A percentile compares a stretch with the other conserved stretches of the same genome.
Evolutionary conservation across 2,329 filamentous ascomycete genomes (phyloP).

Genomic region (Fusarium newnesense): DNA sequence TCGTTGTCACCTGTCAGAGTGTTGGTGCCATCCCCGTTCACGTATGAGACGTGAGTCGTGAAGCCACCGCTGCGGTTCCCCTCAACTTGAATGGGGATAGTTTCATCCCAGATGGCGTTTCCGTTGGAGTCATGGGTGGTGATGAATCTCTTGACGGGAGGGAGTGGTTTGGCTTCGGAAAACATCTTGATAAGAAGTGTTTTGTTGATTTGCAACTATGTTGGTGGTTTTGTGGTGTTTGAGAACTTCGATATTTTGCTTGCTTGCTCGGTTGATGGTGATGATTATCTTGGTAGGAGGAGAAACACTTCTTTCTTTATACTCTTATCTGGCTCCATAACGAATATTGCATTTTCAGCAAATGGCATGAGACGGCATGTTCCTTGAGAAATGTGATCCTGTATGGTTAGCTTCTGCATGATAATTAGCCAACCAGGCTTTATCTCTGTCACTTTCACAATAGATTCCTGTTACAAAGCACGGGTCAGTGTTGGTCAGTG

Average conservation of each 20-base stretch:
- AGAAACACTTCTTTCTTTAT: conserved; percentile 5
- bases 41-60: conserved; percentile 31
- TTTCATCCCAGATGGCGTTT: conserved; percentile 33
- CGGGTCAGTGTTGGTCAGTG: too few relatives aligned
- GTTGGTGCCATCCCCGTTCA: conserved; percentile 27
- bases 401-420: background rate
- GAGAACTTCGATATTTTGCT: background rate
- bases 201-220: background rate
- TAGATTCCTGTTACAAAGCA: background rate
- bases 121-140: conserved; percentile 34
- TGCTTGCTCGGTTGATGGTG: background rate
- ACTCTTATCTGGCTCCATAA: background rate
- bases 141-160: conserved; percentile 34
- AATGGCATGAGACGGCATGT: background rate
- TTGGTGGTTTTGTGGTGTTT: background rate
- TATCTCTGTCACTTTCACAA: background rate
- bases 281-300: background rate
- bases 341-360: background rate
- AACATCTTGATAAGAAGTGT: conserved; percentile 12
- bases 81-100: conserved; percentile 22
- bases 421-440: background rate
- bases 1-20: conserved; percentile 28
- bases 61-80: conserved; percentile 32
- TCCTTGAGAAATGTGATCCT: background rate
- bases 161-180: conserved; percentile 25